Evolutionary conservation across 2,329 filamentous ascomycete species (phyloP).

Genomic region (Akanthomyces muscarius): DNA sequence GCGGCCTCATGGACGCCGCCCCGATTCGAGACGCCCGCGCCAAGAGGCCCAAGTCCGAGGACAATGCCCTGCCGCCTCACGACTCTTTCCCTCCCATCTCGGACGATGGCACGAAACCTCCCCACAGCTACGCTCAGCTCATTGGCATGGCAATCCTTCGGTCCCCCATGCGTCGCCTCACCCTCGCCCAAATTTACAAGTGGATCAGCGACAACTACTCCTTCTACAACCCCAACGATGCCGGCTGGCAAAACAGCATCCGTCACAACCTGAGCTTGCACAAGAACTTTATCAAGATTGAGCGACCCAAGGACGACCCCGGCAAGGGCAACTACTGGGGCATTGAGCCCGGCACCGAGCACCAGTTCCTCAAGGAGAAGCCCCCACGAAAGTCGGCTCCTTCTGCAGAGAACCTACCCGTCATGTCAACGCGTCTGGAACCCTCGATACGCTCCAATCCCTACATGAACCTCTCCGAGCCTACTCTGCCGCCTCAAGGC

Average conservation of each 20-base stretch:
- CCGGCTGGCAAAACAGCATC: conserved; percentile 98
- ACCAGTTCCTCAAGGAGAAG: conserved; percentile 86
- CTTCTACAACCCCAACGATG: conserved; percentile 80
- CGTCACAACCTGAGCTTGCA: conserved; percentile 95
- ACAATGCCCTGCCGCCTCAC: conserved; percentile 58
- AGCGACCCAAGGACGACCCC: conserved; percentile 92
- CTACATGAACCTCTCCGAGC: conserved; percentile 38
- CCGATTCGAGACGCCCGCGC: conserved; percentile 65
- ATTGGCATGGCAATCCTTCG: conserved; percentile 97
- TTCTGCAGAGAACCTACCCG: conserved; percentile 54
- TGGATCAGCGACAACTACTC: conserved; percentile 96
- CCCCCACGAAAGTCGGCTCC: conserved; percentile 55
- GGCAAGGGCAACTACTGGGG: conserved; percentile 98
- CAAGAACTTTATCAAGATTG: conserved; percentile 94
- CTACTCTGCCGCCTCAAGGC: conserved; percentile 45
- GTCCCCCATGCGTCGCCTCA: conserved; percentile 76
- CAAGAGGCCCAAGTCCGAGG: conserved; percentile 67
- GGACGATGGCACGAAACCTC: conserved; percentile 85
- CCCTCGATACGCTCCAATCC: conserved; percentile 40
- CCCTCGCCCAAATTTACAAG: conserved; percentile 94
- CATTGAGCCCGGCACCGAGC: conserved; percentile 85
- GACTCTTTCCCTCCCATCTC: conserved; percentile 76
- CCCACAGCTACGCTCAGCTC: conserved; percentile 88
- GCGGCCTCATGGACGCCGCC: conserved; percentile 67
- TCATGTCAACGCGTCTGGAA: conserved; percentile 55